These are phyloP conservation scores for Auricularia heimuer DNA, from an alignment of 768 basidiomycete genomes.

Conservation along the genomic window DNA sequence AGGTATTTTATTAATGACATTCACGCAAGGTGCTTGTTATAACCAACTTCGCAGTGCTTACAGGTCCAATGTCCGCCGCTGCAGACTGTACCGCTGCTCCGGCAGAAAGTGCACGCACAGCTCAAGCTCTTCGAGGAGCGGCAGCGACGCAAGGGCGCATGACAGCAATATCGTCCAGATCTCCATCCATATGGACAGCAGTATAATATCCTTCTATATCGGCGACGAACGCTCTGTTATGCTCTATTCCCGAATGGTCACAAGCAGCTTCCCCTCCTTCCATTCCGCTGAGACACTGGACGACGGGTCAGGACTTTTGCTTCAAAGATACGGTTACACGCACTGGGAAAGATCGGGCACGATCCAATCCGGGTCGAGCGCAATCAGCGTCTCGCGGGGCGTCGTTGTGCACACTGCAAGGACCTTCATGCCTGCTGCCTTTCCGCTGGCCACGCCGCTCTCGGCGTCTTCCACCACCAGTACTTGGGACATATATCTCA, in stretches of 20 bases:
- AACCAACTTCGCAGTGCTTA: background rate
- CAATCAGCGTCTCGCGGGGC: constrained; percentile 41
- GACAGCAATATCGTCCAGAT: background rate
- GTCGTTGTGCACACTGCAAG: constrained; percentile 84
- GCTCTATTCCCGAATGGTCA: constrained; percentile 31
- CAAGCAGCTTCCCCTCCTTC: constrained; percentile 36
- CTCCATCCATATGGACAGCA: background rate
- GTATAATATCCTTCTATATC: background rate
- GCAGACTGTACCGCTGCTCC: background rate
- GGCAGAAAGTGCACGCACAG: constrained; percentile 1
- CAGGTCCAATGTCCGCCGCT: constrained; percentile 1
- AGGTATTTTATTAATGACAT: background rate
- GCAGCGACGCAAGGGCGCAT: constrained; percentile 5
- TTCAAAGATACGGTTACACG: constrained; percentile 12
- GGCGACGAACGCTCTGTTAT: background rate
- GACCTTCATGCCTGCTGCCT: constrained; percentile 63
- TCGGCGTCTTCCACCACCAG: constrained; percentile 88
- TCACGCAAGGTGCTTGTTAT: background rate
- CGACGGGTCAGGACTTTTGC: background rate
- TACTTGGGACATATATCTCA: constrained; percentile 31
- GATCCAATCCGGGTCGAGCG: constrained; percentile 53
- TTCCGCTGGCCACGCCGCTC: constrained; percentile 66
- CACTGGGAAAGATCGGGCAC: constrained; percentile 61
- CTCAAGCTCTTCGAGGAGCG: constrained; percentile 3
- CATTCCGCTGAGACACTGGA: constrained; percentile 36